Conservation (phyloP, 1,284 basidiomycete genomes). For the Peniophora sp. region DNA sequence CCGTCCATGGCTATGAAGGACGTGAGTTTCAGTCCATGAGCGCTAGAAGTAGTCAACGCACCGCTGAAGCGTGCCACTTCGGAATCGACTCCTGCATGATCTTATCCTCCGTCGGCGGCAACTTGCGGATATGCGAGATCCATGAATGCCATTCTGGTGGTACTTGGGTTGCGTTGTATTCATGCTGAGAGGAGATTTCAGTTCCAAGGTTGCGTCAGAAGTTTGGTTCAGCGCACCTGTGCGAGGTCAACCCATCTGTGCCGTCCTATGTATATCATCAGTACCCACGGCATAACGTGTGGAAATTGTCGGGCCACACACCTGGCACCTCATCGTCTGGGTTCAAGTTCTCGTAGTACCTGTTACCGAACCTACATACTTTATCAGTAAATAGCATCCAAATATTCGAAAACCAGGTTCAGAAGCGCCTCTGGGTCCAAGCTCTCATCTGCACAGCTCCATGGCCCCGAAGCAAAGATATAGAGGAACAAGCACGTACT, state of each 20-base stretch:
- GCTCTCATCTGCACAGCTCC: too few species aligned
- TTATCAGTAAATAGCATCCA: too few species aligned
- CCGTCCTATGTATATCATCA: conserved; percentile 48
- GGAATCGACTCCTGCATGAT: conserved; percentile 63
- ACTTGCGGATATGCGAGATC: conserved; percentile 84
- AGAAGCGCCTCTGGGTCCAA: too few species aligned
- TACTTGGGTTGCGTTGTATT: conserved; percentile 84
- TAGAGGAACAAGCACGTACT: conserved; percentile 42
- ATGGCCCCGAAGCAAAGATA: too few species aligned
- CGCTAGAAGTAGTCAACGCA: conserved; percentile 39
- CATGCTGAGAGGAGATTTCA: conserved; percentile 42
- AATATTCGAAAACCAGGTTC: too few species aligned
- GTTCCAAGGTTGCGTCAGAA: neutral
- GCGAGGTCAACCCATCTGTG: conserved; percentile 91
- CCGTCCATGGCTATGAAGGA: conserved; percentile 58
- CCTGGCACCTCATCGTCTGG: conserved; percentile 81
- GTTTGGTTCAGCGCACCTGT: conserved; percentile 42
- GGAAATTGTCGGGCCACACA: conserved; percentile 24
- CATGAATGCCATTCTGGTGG: conserved; percentile 94
- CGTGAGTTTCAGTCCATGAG: neutral
- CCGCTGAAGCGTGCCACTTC: conserved; percentile 80
- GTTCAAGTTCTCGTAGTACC: conserved; percentile 87
- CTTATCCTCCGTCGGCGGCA: conserved; percentile 69
- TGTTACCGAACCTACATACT: conserved; percentile 81
- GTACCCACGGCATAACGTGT: neutral